These are phyloP conservation scores for Trichoderma atrobrunneum DNA, from an alignment of 2,329 filamentous ascomycete species.

Conservation along the genomic window DNA sequence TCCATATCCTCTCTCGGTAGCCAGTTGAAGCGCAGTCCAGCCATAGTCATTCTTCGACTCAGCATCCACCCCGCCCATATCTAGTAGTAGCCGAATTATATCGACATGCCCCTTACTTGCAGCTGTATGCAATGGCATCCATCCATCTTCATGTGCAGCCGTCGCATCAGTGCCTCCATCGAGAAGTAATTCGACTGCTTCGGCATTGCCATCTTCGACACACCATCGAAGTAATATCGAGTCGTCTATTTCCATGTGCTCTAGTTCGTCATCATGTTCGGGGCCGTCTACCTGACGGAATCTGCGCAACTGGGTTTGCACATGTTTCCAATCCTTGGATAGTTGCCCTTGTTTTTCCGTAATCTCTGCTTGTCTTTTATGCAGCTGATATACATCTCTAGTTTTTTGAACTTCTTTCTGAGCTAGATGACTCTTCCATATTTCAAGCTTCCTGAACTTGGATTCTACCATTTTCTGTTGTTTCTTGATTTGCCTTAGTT, in stretches of 20 bases:
- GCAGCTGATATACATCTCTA: too few relatives aligned
- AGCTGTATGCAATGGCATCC: neutral
- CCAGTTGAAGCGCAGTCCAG: neutral
- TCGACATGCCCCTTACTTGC: neutral
- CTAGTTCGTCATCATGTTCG: neutral
- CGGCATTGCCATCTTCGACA: neutral
- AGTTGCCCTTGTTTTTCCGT: too few relatives aligned
- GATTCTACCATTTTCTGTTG: too few relatives aligned
- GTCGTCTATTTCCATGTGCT: neutral
- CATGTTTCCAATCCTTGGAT: too few relatives aligned
- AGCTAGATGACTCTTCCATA: too few relatives aligned
- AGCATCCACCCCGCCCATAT: neutral
- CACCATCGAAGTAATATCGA: neutral
- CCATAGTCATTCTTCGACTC: neutral
- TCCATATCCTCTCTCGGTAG: neutral
- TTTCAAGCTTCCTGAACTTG: too few relatives aligned
- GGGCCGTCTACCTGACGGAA: neutral
- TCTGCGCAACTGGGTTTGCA: too few relatives aligned
- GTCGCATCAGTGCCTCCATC: neutral
- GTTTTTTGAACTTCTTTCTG: too few relatives aligned
- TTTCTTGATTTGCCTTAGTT: too few relatives aligned
- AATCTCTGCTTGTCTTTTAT: too few relatives aligned
- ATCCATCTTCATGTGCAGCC: neutral
- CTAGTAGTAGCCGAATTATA: neutral
- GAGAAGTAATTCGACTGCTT: neutral